phyloP scores from a whole-genome alignment of 192 early-diverging fungal genomes.

The Phlyctochytrium bullatum region DNA sequence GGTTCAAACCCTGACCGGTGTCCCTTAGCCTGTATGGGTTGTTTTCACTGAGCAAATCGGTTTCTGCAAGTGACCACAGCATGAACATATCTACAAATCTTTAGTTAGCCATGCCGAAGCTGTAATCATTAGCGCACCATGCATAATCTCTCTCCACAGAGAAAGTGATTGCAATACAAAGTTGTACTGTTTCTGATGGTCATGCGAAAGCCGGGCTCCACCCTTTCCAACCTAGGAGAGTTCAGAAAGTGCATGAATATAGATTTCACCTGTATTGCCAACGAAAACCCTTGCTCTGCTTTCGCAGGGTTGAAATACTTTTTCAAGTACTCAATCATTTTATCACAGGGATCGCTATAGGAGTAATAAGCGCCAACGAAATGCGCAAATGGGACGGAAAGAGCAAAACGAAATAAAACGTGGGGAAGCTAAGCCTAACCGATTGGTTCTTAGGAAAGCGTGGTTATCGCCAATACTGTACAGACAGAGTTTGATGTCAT shows the following conservation, averaged over 20 bases:
- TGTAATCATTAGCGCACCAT: conserved; percentile 37
- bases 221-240: conserved; percentile 57
- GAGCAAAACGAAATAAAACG: not conserved
- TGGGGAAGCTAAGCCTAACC: conserved; percentile 43
- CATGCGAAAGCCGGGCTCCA: conserved; percentile 88
- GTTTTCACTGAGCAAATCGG: conserved; percentile 71
- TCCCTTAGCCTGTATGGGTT: conserved; percentile 88
- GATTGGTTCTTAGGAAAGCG: conserved; percentile 71
- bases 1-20: conserved; percentile 96
- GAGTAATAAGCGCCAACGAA: too few relatives aligned
- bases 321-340: conserved; percentile 78
- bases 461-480: conserved; percentile 99
- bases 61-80: conserved; percentile 89
- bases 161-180: conserved; percentile 92
- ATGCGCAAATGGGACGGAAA: too few relatives aligned
- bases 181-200: conserved; percentile 88
- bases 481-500: conserved; percentile 72
- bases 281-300: conserved; percentile 62
- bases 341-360: conserved; percentile 92
- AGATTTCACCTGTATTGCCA: conserved; percentile 66
- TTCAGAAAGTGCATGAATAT: not conserved
- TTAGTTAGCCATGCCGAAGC: not conserved
- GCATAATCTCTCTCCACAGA: conserved; percentile 92
- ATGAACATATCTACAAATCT: conserved; percentile 80
- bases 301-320: conserved; percentile 65